Base-by-base conservation (phyloP, 2,329 filamentous ascomycete genomes). In the Pseudogymnoascus sp. region DNA sequence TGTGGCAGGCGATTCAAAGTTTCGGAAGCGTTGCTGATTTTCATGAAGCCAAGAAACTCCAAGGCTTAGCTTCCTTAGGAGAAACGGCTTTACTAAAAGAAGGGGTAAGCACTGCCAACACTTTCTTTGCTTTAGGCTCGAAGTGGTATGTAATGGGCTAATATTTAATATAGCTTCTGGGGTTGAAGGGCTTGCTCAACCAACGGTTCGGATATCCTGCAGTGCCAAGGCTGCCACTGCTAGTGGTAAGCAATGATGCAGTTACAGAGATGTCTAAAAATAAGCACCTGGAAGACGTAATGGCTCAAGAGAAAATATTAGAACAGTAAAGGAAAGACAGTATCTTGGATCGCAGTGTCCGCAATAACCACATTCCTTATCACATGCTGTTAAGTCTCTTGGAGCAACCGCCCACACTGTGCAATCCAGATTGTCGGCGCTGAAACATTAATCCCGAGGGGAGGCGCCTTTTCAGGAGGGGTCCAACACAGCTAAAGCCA, bases 111-210 rank as follows among this genome's bases (percentile, higher is more conserved):
- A 14, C 16, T 43, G 28, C 25, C 16, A 11, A 53, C 12, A 38
- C 28, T 16, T 31, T 25, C n/a, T 8, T 61, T 37, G 53, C 11
- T 7, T 14, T 38, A 2, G 21, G 43, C 49, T 37, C 36, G 12
- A 37, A n/a, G 36, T 37, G 36, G 11, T 37, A 37, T 14, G 36
- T 37, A 37, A 37, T 37, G 36, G 36, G 12, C 36, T 37, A 37
- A 37, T 14, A 14, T 37, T 37, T 37, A 37, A 14, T 37, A 37
- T 14, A 69, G 66, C 69, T 69, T 49, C 46, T 67, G 16, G 68
- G 69, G 12, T 66, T 71, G 68, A 69, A 71, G 62, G 67, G 59
- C 59, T 28, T 69, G 12, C 64, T 71, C 0, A 61, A 64, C 38
- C 61, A 61, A 2, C 64, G 63, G 14, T 70, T 70, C 37, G 68